Evolutionary conservation across 257 asterid species (phyloP).

Genomic region (Solanum bukasovii): DNA sequence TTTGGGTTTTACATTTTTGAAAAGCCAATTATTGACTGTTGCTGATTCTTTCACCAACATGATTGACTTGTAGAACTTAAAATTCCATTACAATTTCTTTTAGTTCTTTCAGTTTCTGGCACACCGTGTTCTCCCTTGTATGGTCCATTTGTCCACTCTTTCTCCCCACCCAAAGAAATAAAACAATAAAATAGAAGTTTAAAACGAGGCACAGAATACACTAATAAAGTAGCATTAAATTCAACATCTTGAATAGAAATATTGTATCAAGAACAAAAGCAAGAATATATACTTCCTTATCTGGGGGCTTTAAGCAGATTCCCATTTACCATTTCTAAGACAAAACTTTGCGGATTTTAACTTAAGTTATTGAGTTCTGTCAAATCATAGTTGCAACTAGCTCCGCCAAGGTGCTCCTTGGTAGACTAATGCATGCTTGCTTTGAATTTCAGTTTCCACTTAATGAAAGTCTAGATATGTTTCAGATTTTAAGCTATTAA

Average conservation of each 20-base stretch:
- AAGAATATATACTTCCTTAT: conserved; percentile 17
- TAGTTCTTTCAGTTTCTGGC: neutral
- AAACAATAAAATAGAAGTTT: neutral
- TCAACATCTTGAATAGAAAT: conserved; percentile 5
- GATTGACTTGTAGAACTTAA: neutral
- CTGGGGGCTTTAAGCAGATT: conserved; percentile 4
- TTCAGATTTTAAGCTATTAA: too few relatives aligned
- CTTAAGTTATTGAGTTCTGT: neutral
- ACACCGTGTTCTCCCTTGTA: neutral
- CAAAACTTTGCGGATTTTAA: neutral
- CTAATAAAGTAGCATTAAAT: neutral
- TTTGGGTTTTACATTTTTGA: neutral
- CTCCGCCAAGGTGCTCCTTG: neutral
- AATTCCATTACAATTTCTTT: neutral
- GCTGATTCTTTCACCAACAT: neutral
- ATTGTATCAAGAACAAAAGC: neutral
- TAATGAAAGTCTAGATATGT: too few relatives aligned
- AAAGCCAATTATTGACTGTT: neutral
- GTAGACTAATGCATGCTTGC: neutral
- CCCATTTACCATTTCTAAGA: neutral
- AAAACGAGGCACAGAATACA: neutral
- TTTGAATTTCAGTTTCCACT: too few relatives aligned
- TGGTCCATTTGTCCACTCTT: neutral
- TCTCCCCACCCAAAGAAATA: neutral
- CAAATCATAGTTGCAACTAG: neutral